These are phyloP conservation scores for Alnus glutinosa DNA, from an alignment of 306 rosid species.

Conservation along the genomic window DNA sequence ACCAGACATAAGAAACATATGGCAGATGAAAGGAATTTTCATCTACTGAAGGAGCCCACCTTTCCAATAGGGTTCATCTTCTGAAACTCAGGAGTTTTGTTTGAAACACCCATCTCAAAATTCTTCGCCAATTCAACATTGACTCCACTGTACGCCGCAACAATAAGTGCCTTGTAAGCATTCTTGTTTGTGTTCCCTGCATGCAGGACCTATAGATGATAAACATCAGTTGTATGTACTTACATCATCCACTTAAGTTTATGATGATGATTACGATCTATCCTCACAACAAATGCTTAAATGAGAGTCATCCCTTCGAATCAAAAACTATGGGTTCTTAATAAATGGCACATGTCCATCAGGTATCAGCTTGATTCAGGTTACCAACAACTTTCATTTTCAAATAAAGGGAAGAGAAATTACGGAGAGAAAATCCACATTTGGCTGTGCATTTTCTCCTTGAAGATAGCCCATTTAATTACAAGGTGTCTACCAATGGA, in stretches of 20 bases:
- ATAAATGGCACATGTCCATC: background rate
- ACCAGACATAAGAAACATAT: background rate
- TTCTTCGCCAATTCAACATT: constrained; percentile 47
- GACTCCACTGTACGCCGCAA: constrained; percentile 58
- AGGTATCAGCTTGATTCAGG: background rate
- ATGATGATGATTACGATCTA: background rate
- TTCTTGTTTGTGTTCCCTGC: constrained; percentile 56
- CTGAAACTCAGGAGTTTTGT: constrained; percentile 66
- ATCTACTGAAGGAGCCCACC: constrained; percentile 34
- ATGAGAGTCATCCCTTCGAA: background rate
- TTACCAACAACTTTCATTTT: background rate
- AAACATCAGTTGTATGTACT: background rate
- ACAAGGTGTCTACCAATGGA: background rate
- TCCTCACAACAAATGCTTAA: background rate
- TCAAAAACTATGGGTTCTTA: background rate
- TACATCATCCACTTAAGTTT: background rate
- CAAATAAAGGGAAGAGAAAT: background rate
- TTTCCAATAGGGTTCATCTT: constrained; percentile 90
- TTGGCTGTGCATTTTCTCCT: background rate
- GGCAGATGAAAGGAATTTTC: background rate
- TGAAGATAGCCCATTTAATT: background rate
- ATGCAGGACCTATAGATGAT: constrained; percentile 54
- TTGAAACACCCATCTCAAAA: constrained; percentile 75
- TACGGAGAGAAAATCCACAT: background rate
- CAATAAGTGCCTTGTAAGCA: constrained; percentile 59